Percentiles rank a stretch among this genome's conserved stretches.
Evolutionary conservation across 345 rosid species (phyloP).

Genomic region (Brassica juncea): DNA sequence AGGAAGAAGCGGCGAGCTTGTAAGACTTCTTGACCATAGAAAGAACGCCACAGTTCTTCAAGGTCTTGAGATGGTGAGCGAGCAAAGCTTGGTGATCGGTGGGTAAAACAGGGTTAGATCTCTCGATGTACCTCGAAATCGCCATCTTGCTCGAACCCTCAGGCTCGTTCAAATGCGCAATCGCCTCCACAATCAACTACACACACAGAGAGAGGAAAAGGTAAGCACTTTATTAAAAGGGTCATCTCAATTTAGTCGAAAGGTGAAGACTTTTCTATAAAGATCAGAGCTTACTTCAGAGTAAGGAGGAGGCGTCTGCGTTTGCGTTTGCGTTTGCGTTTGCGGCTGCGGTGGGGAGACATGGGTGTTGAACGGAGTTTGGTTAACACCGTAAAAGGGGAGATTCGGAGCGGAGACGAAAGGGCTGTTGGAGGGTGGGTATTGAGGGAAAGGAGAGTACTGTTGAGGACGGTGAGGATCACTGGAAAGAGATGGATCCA

Average conservation of each 20-base stretch:
- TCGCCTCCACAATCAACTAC: constrained; percentile 76
- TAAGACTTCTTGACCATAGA: constrained; percentile 68
- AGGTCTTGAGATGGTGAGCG: constrained; percentile 59
- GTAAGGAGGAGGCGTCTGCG: constrained; percentile 11
- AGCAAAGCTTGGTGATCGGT: constrained; percentile 54
- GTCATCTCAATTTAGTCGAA: neutral
- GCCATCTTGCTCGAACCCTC: constrained; percentile 84
- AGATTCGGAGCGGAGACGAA: neutral
- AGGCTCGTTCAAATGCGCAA: constrained; percentile 61
- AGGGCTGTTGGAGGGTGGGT: neutral
- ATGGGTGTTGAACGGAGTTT: constrained; percentile 7
- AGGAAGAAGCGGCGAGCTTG: constrained; percentile 44
- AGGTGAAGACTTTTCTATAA: neutral
- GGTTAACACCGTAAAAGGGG: neutral
- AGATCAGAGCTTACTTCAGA: constrained; percentile 26
- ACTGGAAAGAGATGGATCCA: constrained; percentile 39
- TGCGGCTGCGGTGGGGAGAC: neutral
- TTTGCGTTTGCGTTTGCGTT: neutral
- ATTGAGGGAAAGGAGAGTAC: constrained; percentile 5
- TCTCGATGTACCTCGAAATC: constrained; percentile 68
- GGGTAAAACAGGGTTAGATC: constrained; percentile 49
- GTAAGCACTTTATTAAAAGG: neutral
- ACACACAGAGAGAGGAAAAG: neutral
- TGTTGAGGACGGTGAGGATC: constrained; percentile 30
- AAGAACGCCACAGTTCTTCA: constrained; percentile 60